Percentiles rank a stretch among this genome's conserved stretches.
These are phyloP conservation scores for Parathielavia hyrcaniae DNA, from an alignment of 495 filamentous ascomycete species.

Conservation along the genomic window DNA sequence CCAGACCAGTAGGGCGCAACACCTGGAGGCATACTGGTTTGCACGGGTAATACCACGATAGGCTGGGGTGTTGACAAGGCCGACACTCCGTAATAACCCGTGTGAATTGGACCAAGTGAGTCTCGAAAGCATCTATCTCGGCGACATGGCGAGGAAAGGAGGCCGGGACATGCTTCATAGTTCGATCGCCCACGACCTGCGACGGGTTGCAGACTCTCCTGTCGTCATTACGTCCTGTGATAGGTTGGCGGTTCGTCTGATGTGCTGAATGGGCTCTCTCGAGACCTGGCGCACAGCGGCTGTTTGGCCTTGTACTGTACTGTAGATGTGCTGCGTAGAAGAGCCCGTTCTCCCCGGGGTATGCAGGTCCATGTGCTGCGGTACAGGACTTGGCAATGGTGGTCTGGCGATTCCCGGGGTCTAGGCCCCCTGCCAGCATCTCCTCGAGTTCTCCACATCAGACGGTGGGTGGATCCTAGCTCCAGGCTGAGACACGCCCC, in stretches of 20 bases:
- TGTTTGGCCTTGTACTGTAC: constrained; percentile 1
- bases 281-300: constrained; percentile 4
- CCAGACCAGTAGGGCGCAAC: not conserved
- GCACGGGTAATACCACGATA: too few species aligned
- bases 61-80: not conserved
- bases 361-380: not conserved
- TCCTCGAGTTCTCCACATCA: constrained; percentile 14
- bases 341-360: not conserved
- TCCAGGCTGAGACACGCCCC: constrained; percentile 13
- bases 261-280: constrained; percentile 10
- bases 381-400: not conserved
- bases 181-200: constrained; percentile 15
- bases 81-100: too few species aligned
- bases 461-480: constrained; percentile 7
- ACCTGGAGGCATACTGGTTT: not conserved
- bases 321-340: too few species aligned
- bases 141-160: too few species aligned
- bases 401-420: not conserved
- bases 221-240: not conserved
- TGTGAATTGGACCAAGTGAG: too few species aligned
- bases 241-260: constrained; percentile 11
- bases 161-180: not conserved
- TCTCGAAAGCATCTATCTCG: too few species aligned
- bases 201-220: not conserved
- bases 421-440: constrained; percentile 12